These are phyloP conservation scores for Amphicarpaea edgeworthii DNA, from an alignment of 306 rosid genomes.

Conservation along the genomic window DNA sequence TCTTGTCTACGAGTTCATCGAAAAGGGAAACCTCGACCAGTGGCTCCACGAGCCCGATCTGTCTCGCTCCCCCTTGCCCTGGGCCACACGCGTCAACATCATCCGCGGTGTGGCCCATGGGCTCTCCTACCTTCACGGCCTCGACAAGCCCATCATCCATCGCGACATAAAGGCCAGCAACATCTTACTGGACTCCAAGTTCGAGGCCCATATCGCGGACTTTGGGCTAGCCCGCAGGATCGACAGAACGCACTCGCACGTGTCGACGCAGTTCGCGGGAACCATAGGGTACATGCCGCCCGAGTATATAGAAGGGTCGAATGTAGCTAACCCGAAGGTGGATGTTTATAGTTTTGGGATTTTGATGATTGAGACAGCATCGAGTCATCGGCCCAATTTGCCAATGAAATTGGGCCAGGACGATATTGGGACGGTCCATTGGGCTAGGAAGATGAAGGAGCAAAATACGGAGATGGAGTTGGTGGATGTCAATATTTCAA, in stretches of 20 bases:
- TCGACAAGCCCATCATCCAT: slow-evolving; percentile 78
- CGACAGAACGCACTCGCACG: slow-evolving; percentile 62
- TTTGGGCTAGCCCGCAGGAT: slow-evolving; percentile 88
- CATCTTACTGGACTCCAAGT: slow-evolving; percentile 65
- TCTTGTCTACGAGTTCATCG: slow-evolving; percentile 79
- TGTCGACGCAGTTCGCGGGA: slow-evolving; percentile 86
- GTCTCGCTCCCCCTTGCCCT: slow-evolving; percentile 58
- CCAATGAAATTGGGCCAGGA: slow-evolving; percentile 30
- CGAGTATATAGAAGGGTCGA: slow-evolving; percentile 75
- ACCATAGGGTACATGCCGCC: slow-evolving; percentile 97
- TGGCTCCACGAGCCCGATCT: slow-evolving; percentile 71
- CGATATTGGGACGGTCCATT: slow-evolving; percentile 68
- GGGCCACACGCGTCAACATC: slow-evolving; percentile 66
- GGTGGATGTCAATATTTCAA: slow-evolving; percentile 64
- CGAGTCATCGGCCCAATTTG: slow-evolving; percentile 74
- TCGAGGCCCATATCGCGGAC: slow-evolving; percentile 87
- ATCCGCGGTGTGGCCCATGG: slow-evolving; percentile 76
- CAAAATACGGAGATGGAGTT: slow-evolving; percentile 56
- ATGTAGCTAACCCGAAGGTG: slow-evolving; percentile 63
- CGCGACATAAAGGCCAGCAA: slow-evolving; percentile 88
- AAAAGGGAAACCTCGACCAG: slow-evolving; percentile 75
- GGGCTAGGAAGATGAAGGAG: slow-evolving; percentile 74
- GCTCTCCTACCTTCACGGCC: slow-evolving; percentile 67
- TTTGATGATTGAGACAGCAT: slow-evolving; percentile 72
- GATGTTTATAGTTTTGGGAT: slow-evolving; percentile 92